Base-by-base conservation (phyloP, 2,329 filamentous ascomycete species). In the Chaetomiaceae sp. region DNA sequence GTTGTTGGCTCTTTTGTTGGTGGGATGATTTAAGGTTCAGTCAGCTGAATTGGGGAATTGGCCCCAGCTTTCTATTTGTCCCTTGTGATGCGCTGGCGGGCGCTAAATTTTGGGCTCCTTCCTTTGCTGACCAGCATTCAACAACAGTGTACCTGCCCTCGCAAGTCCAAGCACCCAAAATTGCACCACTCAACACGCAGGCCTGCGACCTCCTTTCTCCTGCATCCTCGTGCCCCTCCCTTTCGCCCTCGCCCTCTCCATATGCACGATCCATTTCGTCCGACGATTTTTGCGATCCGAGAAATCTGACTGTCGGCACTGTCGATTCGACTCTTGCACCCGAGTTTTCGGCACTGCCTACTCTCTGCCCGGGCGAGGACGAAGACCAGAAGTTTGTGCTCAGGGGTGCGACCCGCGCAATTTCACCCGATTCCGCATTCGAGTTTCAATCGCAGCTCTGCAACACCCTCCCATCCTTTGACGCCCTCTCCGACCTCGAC, bases 271-370 rank as follows among this genome's bases (percentile, higher is more conserved):
- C 88, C 52, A 76, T 85, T 75, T 85, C 68, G 75, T 80, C 42
- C 2, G 87, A 90, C 61, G 86, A 90, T 72, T 95, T 94, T 70
- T 96, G 92, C 72, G 91, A 96, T 68, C 91, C 92, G 31, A 85
- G 91, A 66, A 89, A 95, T 67, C 75, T 96, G 59, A 95, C 88
- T 19, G 89, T 96, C 25, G 79, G 75, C 65, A 71, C 77, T 51
- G 70, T 75, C 57, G 78, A 75, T 63, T 69, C 77, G 36, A 76
- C 73, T 8, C 66, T 78, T 47, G 72, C 77, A 7, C 72, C 79
- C 42, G 86, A 90, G 61, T 85, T 89, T 61, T 79, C 85, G 20
- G 77, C 80, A 56, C 76, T 88, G 60, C 76, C 83, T 38, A 79
- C 79, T 17, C 72, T 88, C 22, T 80, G 76, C 69, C 72, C 76